Conservation (phyloP, 441 rosid genomes). For the Breynia disticha region DNA sequence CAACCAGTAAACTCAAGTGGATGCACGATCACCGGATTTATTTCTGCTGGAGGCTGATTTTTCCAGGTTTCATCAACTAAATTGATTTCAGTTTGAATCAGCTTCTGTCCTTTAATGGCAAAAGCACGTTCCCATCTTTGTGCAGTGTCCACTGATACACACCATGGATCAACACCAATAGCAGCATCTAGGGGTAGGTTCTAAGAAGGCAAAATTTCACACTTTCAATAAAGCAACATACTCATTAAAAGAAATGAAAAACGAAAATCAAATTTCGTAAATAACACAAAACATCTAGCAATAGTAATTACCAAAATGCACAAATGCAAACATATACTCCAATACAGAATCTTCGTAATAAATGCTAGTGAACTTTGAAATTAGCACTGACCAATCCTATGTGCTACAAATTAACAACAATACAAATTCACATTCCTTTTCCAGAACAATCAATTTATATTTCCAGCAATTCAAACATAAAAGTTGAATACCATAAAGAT, state of each 20-base stretch:
- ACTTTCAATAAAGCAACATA: constrained; percentile 8
- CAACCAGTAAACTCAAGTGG: constrained; percentile 68
- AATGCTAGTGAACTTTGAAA: too few species aligned
- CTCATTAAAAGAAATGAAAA: background rate
- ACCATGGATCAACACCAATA: constrained; percentile 82
- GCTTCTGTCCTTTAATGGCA: constrained; percentile 56
- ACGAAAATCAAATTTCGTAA: background rate
- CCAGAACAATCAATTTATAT: too few species aligned
- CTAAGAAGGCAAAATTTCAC: constrained; percentile 29
- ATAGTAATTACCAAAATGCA: too few species aligned
- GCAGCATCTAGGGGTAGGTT: constrained; percentile 59
- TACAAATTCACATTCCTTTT: too few species aligned
- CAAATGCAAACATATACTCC: too few species aligned
- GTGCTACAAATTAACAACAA: too few species aligned
- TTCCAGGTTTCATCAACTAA: constrained; percentile 89
- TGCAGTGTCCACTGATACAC: constrained; percentile 73
- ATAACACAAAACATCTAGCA: background rate
- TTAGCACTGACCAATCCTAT: too few species aligned
- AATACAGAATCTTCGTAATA: too few species aligned
- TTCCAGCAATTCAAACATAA: too few species aligned
- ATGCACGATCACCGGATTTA: constrained; percentile 53
- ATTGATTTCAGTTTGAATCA: constrained; percentile 59
- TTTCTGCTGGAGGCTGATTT: constrained; percentile 53
- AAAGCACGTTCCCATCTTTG: constrained; percentile 66
- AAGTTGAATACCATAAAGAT: background rate